phyloP scores from a whole-genome alignment of 176 grass and related monocot species.

The Triticum monococcum region DNA sequence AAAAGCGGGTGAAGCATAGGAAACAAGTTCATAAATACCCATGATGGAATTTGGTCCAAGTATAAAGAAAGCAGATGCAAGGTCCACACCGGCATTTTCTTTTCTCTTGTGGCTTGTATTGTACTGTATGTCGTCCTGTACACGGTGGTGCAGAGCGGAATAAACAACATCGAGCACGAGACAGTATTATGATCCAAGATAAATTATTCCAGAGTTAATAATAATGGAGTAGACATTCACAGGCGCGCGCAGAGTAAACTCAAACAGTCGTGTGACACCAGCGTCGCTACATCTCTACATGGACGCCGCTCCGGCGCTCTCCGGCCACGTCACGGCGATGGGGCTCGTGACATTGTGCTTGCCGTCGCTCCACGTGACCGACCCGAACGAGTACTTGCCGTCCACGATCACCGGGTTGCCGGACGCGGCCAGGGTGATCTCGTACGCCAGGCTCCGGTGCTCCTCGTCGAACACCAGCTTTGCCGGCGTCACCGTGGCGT shows the following conservation, averaged over 20 bases:
- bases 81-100: not conserved
- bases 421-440: slow-evolving; percentile 48
- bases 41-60: no score
- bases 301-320: slow-evolving; percentile 30
- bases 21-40: no score
- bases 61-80: not conserved
- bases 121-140: not conserved
- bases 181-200: not conserved
- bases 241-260: not conserved
- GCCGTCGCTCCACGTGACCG: slow-evolving; percentile 60
- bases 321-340: slow-evolving; percentile 71
- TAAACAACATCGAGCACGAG: not conserved
- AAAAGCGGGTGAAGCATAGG: no score
- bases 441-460: slow-evolving; percentile 51
- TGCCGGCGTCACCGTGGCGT: slow-evolving; percentile 71
- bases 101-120: not conserved
- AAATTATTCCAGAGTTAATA: slow-evolving; percentile 16
- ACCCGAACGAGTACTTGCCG: slow-evolving; percentile 50
- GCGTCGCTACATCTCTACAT: slow-evolving; percentile 15
- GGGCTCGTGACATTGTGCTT: slow-evolving; percentile 56
- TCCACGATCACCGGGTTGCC: slow-evolving; percentile 60
- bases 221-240: not conserved
- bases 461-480: slow-evolving; percentile 71
- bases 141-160: not conserved
- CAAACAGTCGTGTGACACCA: not conserved